A percentile compares a stretch with the other conserved stretches of the same genome.
Evolutionary conservation across 352 stramenopile species (phyloP).

Genomic region (Pythium rhizo-oryzae): DNA sequence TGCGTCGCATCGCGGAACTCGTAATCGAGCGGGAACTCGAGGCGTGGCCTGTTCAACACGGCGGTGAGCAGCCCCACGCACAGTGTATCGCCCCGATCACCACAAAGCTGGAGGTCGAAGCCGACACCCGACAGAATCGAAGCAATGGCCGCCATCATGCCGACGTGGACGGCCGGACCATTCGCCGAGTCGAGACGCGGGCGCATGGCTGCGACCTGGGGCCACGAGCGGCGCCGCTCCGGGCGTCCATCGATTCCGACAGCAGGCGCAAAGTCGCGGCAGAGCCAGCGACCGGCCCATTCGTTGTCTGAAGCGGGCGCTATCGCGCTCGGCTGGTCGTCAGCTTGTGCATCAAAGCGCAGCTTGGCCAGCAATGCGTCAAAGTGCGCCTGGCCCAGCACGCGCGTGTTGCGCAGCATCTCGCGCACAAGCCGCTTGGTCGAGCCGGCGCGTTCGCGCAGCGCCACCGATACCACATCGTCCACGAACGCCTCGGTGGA

Average conservation of each 20-base stretch:
- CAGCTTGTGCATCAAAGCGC: background rate
- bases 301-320: background rate
- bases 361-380: conserved; percentile 11
- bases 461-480: conserved; percentile 16
- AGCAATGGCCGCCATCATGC: conserved; percentile 9
- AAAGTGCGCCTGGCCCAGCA: conserved; percentile 17
- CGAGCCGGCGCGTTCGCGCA: background rate
- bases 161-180: background rate
- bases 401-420: conserved; percentile 24
- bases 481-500: conserved; percentile 23
- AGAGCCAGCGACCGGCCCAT: conserved; percentile 17
- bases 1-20: background rate
- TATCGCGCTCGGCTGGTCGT: background rate
- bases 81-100: background rate
- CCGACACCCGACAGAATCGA: conserved; percentile 5
- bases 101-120: background rate
- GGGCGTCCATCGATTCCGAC: background rate
- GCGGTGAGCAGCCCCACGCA: background rate
- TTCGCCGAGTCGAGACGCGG: background rate
- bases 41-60: background rate
- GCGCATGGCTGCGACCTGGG: background rate
- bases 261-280: conserved; percentile 1
- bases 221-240: conserved; percentile 16
- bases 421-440: background rate
- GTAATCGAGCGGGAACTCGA: conserved; percentile 7